A percentile compares a stretch with the other conserved stretches of the same genome.
Conservation (phyloP, 1,139 yeast genomes). For the Taphrina flavorubra region DNA sequence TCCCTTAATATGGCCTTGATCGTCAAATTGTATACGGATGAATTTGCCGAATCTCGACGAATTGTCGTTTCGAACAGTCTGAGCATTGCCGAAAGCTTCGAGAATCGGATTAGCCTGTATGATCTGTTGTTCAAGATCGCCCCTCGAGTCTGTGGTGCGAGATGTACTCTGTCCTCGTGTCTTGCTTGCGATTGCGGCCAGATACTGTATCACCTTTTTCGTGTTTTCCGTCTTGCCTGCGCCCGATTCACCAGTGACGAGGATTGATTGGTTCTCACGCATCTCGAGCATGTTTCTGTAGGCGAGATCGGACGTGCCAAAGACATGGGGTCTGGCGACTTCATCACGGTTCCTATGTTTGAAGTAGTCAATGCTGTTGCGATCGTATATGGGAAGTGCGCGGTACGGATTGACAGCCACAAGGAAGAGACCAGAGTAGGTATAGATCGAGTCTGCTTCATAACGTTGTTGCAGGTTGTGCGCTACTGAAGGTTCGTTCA, state of each 20-base stretch:
- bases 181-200: constrained; percentile 71
- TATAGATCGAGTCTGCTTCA: constrained; percentile 75
- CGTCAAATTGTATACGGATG: constrained; percentile 79
- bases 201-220: constrained; percentile 90
- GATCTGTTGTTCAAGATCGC: constrained; percentile 75
- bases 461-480: constrained; percentile 81
- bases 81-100: constrained; percentile 97
- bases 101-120: constrained; percentile 92
- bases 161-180: constrained; percentile 34
- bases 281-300: constrained; percentile 74
- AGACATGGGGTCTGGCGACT: constrained; percentile 79
- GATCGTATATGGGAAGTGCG: constrained; percentile 73
- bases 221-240: constrained; percentile 99
- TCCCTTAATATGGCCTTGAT: constrained; percentile 72
- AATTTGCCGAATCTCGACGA: constrained; percentile 97
- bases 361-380: constrained; percentile 63
- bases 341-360: constrained; percentile 56
- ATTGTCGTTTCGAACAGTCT: constrained; percentile 90
- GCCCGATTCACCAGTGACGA: constrained; percentile 98
- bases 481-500: constrained; percentile 93
- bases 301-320: constrained; percentile 88
- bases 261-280: constrained; percentile 79
- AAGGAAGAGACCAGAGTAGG: constrained; percentile 81
- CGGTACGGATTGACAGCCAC: constrained; percentile 96
- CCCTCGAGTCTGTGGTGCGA: constrained; percentile 18